phyloP scores from a whole-genome alignment of 768 basidiomycete species.

The Tylopilus felleus region DNA sequence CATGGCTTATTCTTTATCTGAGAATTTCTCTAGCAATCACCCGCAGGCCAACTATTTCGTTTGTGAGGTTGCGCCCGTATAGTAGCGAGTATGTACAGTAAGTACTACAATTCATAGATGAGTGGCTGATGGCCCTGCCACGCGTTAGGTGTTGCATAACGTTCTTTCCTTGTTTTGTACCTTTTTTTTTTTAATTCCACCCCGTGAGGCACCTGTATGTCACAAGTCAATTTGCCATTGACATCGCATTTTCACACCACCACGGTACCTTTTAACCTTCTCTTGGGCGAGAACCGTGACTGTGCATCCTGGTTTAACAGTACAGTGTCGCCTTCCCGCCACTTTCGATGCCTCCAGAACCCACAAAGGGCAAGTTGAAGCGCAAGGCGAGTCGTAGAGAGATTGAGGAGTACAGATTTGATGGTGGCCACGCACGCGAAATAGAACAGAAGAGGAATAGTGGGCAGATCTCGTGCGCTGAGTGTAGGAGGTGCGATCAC shows the following conservation, averaged over 20 bases:
- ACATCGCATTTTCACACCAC: slow-evolving; percentile 28
- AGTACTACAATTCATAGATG: not conserved
- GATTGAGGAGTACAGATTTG: slow-evolving; percentile 47
- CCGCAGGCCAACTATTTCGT: not conserved
- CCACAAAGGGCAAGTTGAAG: slow-evolving; percentile 47
- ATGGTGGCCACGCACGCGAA: slow-evolving; percentile 56
- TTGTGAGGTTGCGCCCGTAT: not conserved
- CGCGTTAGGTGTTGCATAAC: not conserved
- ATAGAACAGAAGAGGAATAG: slow-evolving; percentile 71
- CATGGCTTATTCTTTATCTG: not conserved
- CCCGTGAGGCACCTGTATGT: slow-evolving; percentile 6
- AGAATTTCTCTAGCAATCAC: not conserved
- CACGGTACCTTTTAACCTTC: slow-evolving; percentile 21
- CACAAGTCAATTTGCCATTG: slow-evolving; percentile 11
- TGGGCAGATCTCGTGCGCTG: slow-evolving; percentile 76
- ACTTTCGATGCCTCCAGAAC: slow-evolving; percentile 53
- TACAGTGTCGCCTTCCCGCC: slow-evolving; percentile 4
- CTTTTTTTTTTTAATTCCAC: slow-evolving; percentile 1
- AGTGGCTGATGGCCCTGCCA: slow-evolving; percentile 8
- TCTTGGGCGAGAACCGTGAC: slow-evolving; percentile 22
- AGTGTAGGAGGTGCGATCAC: slow-evolving; percentile 75
- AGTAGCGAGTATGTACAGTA: not conserved
- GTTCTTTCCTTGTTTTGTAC: not conserved
- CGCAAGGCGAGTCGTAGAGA: slow-evolving; percentile 50
- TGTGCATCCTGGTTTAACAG: slow-evolving; percentile 11